A percentile compares a stretch with the other conserved stretches of the same genome.
These are phyloP conservation scores for Retiboletus flavoniger DNA, from an alignment of 1,284 basidiomycete species.

Conservation along the genomic window DNA sequence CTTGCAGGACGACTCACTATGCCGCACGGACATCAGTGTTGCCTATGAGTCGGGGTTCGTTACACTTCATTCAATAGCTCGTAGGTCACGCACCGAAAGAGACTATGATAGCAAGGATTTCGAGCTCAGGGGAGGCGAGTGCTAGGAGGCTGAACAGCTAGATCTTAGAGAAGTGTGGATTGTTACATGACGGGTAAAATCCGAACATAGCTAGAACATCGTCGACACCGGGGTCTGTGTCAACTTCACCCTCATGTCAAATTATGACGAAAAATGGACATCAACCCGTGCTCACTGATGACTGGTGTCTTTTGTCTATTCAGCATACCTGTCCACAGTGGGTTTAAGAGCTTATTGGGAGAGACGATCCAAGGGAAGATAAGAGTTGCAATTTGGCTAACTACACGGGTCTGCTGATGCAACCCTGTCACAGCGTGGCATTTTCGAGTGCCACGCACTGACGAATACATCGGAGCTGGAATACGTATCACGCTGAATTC, in stretches of 20 bases:
- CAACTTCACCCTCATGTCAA: slow-evolving; percentile 47
- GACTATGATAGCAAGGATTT: slow-evolving; percentile 74
- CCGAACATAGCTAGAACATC: slow-evolving; percentile 74
- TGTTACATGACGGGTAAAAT: slow-evolving; percentile 3
- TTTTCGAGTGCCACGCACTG: neutral
- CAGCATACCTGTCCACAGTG: slow-evolving; percentile 8
- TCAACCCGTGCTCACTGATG: slow-evolving; percentile 48
- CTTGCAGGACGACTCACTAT: slow-evolving; percentile 43
- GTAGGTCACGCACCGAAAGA: slow-evolving; percentile 62
- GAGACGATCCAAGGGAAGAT: neutral
- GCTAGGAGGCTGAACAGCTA: slow-evolving; percentile 54
- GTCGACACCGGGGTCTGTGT: slow-evolving; percentile 90
- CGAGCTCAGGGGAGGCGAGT: slow-evolving; percentile 71
- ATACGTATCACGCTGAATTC: neutral
- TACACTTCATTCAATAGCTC: neutral
- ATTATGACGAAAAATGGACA: neutral
- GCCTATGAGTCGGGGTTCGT: slow-evolving; percentile 40
- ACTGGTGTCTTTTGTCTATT: slow-evolving; percentile 42
- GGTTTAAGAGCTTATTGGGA: neutral
- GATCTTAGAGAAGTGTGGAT: slow-evolving; percentile 16
- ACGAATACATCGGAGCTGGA: neutral
- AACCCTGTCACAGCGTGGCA: neutral
- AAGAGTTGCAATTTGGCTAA: neutral
- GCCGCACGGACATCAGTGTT: slow-evolving; percentile 68
- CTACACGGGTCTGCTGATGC: neutral